Conservation (phyloP, 331 rosid genomes). For the Pyracantha coccinea region DNA sequence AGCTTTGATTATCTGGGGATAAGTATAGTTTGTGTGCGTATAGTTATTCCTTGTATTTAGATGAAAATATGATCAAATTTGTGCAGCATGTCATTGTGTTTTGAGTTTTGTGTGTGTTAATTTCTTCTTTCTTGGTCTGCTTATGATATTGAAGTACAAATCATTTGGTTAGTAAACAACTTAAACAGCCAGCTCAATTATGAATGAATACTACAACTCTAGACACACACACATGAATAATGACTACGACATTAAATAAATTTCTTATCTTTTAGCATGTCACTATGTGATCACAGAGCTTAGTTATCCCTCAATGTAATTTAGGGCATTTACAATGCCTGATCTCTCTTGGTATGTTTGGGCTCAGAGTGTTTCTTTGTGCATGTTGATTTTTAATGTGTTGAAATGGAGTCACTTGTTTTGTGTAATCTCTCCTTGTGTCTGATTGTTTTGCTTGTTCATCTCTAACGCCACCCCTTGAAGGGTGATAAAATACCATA, state of each 20-base stretch:
- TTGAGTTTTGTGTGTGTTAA: neutral
- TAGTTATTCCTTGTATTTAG: neutral
- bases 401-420: neutral
- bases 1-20: neutral
- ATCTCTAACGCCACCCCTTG: neutral
- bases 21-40: neutral
- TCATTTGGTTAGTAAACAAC: neutral
- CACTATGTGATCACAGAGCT: neutral
- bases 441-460: neutral
- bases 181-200: neutral
- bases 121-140: neutral
- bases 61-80: neutral
- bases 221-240: neutral
- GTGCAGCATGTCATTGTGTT: neutral
- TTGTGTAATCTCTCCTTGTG: neutral
- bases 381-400: neutral
- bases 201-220: neutral
- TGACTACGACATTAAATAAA: no score
- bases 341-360: neutral
- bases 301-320: neutral
- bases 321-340: neutral
- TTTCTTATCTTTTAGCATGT: neutral
- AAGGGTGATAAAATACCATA: neutral
- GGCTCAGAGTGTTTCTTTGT: neutral
- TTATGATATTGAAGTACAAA: neutral